Evolutionary conservation across 352 stramenopile genomes (phyloP).

Genomic region (Chrysophaeum taylorii): DNA sequence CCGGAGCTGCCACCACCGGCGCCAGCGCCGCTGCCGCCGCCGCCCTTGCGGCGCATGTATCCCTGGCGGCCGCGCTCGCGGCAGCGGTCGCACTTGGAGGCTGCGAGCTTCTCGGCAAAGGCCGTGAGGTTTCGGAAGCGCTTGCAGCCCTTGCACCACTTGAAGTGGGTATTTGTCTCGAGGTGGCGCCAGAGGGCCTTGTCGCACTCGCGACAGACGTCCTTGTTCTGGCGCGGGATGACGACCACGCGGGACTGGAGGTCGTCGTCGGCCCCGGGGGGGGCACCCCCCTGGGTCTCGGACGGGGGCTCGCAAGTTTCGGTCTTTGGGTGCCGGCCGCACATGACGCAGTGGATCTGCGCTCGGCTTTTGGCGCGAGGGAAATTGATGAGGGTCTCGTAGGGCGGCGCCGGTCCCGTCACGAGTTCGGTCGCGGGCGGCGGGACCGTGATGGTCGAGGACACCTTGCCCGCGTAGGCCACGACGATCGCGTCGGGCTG

Average conservation of each 20-base stretch:
- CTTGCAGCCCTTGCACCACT: conserved; percentile 35
- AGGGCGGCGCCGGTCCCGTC: conserved; percentile 8
- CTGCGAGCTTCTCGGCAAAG: conserved; percentile 25
- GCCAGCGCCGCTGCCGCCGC: no score
- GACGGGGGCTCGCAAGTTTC: not conserved
- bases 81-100: conserved; percentile 28
- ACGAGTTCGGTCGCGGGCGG: not conserved
- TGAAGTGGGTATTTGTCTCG: conserved; percentile 22
- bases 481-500: not conserved
- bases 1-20: no score
- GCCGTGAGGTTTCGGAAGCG: conserved; percentile 19
- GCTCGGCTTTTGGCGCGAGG: conserved; percentile 16
- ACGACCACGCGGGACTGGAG: conserved; percentile 2
- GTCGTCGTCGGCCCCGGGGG: not conserved
- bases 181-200: conserved; percentile 22
- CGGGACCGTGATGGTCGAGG: not conserved
- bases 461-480: not conserved
- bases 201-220: conserved; percentile 30
- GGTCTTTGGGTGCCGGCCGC: conserved; percentile 15
- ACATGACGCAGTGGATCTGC: conserved; percentile 27
- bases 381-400: conserved; percentile 30
- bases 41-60: conserved; percentile 30
- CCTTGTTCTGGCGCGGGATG: conserved; percentile 30
- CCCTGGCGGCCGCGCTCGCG: conserved; percentile 27
- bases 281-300: not conserved